Evolutionary conservation across 495 filamentous ascomycete species (phyloP), one percentile per base, ranked within the genome.

Genomic region (Podospora anserina): DNA sequence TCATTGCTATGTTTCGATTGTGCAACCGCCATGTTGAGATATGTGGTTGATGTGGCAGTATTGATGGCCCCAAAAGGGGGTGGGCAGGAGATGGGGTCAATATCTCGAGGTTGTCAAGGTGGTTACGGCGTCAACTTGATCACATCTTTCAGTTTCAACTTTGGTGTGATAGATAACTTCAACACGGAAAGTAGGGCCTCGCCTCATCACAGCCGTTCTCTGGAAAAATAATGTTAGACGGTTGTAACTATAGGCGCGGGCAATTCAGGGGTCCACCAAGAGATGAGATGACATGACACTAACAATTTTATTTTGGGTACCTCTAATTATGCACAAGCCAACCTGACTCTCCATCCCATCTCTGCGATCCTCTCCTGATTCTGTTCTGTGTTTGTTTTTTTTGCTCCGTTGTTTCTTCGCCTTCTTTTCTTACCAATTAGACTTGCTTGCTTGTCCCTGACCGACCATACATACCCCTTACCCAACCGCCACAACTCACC

Each of bases 271-370:
- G 66, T 55, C 32, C 32, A 20, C 4, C 28, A 54, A 32, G 34
- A 62, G 61, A 64, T 49, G 67, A 63, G 58, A 65, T 65, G 70
- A 28, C 57, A 65, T 66, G 68, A 72, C 71, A 61, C 68, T 70
- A 72, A 70, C 65, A 72, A 68, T 68, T 69, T 49, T 18, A 58
- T 49, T 63, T 63, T 63, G 61, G 61, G 34, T 19, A 32, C 61
- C 18, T 20, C 30, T 64, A 72, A 69, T 68, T 68, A 59, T 39
- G 54, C 30, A 63, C 19, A 27, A 54, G 63, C n/a, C n/a, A 58
- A 18, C n/a, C n/a, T 20, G 19, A 58, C 4, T 6, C n/a, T 20
- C 5, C 55, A 26, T 26, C 23, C n/a, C 16, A 58, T 19, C 55
- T 58, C 55, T 1, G 11, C 55, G 23, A 23, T 5, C 7, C 15